Evolutionary conservation across 345 rosid genomes (phyloP).

Genomic region (Viola odorata): DNA sequence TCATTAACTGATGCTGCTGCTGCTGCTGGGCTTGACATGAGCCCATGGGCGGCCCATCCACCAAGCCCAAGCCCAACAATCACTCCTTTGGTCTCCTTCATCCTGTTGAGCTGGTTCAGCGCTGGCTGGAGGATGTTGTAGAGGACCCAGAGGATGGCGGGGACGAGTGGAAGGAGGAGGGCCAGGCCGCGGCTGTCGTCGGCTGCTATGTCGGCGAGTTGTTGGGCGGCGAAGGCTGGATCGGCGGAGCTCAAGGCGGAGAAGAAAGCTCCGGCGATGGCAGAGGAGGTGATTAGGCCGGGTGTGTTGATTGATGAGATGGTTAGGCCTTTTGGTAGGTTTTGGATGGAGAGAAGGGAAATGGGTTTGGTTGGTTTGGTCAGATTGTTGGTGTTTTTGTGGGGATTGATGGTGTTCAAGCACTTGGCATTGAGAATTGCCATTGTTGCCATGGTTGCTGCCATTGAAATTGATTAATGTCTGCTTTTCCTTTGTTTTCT

Average conservation of each 20-base stretch:
- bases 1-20: slow-evolving; percentile 52
- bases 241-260: slow-evolving; percentile 58
- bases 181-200: slow-evolving; percentile 89
- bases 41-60: slow-evolving; percentile 60
- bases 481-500: not conserved
- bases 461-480: slow-evolving; percentile 28
- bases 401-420: slow-evolving; percentile 26
- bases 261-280: slow-evolving; percentile 82
- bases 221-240: slow-evolving; percentile 85
- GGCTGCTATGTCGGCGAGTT: slow-evolving; percentile 62
- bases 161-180: slow-evolving; percentile 71
- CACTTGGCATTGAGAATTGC: slow-evolving; percentile 57
- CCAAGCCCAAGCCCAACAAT: slow-evolving; percentile 69
- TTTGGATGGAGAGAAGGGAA: slow-evolving; percentile 29
- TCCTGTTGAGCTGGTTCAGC: slow-evolving; percentile 72
- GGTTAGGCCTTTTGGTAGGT: slow-evolving; percentile 47
- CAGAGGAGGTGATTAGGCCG: slow-evolving; percentile 32
- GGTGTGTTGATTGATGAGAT: slow-evolving; percentile 23
- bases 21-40: slow-evolving; percentile 35
- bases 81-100: slow-evolving; percentile 63
- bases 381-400: slow-evolving; percentile 25
- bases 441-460: slow-evolving; percentile 61
- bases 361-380: slow-evolving; percentile 29
- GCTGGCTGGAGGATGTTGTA: slow-evolving; percentile 95
- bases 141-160: slow-evolving; percentile 88